These are phyloP conservation scores for Plantago elongata DNA, from an alignment of 257 asterid species.

Conservation along the genomic window DNA sequence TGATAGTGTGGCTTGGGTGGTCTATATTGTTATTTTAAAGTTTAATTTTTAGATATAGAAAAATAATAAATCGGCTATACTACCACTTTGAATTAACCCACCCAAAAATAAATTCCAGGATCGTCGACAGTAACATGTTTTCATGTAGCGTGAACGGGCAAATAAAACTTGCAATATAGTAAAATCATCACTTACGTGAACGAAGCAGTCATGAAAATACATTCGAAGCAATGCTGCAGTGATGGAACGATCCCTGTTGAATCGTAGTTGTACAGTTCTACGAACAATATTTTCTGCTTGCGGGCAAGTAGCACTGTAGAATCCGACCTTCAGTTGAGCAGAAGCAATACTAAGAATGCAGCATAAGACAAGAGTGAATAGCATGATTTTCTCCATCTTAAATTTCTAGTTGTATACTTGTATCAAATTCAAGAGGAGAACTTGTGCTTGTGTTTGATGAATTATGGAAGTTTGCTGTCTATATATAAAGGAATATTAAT, in stretches of 20 bases:
- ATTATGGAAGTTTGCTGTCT: background rate
- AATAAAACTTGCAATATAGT: background rate
- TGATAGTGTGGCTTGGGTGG: no score
- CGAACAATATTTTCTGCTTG: constrained; percentile 47
- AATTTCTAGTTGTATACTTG: background rate
- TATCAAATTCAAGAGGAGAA: background rate
- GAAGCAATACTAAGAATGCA: constrained; percentile 33
- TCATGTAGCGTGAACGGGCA: no score
- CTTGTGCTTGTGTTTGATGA: constrained; percentile 9
- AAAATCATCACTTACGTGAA: constrained; percentile 33
- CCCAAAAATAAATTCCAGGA: no score
- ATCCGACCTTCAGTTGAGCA: constrained; percentile 54
- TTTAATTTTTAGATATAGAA: no score
- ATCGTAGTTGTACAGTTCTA: constrained; percentile 39
- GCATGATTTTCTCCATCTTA: constrained; percentile 31
- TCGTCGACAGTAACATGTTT: no score
- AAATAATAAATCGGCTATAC: no score
- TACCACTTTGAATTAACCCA: no score
- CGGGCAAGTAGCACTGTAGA: constrained; percentile 50
- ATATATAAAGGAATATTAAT: constrained; percentile 9
- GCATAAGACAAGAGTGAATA: constrained; percentile 12
- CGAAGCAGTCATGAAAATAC: constrained; percentile 89
- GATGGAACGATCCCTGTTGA: constrained; percentile 46
- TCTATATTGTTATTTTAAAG: no score
- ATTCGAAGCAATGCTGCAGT: constrained; percentile 76